Evolutionary conservation across 1,139 yeast genomes (phyloP), one percentile per base, ranked within the genome.

Genomic region (Candida sp.): DNA sequence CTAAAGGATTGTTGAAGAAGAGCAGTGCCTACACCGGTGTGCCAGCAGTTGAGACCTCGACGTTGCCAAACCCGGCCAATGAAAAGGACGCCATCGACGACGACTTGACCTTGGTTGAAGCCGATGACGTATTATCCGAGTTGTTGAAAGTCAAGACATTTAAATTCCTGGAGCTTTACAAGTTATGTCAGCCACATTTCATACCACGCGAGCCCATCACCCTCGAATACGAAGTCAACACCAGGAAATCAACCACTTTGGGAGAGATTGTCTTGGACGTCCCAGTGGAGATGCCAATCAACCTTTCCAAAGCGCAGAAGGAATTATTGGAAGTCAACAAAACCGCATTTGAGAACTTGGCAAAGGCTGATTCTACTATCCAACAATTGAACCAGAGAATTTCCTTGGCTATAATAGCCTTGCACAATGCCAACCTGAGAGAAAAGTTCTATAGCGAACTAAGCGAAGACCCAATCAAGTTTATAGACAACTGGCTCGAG

Each of bases 211-310:
- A 86, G 54, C 98, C 99, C 23, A 84, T 93, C 41, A 80, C 80
- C 42, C 62, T 96, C 34, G 88, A 88, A 50, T 93, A 91, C 68
- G 85, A 83, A 49, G 80, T 94, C 34, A 82, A 85, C 61, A 91
- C 96, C 2, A 86, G 87, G 55, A 83, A 81, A 56, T 89, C 91
- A 39, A 79, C 90, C 7, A 90, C 96, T 1, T 75, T 90, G 56
- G 97, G 98, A 22, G 97, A 90, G 41, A 72, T 83, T 5, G 87
- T 89, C 11, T 76, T 88, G 54, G 99, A 96, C 66, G 77, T 94
- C 48, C 85, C 85, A 1, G 83, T 86, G 46, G 85, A 83, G 49
- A 73, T 85, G 37, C 80, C 83, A 25, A 72, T 81, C 35, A 75
- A 77, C 52, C 72, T 83, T 56, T 63, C 69, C 32, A 63, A 63